Percentiles rank a stretch among this genome's conserved stretches.
Evolutionary conservation across 305 asterid species (phyloP).

Genomic region (Solanum hybrid): DNA sequence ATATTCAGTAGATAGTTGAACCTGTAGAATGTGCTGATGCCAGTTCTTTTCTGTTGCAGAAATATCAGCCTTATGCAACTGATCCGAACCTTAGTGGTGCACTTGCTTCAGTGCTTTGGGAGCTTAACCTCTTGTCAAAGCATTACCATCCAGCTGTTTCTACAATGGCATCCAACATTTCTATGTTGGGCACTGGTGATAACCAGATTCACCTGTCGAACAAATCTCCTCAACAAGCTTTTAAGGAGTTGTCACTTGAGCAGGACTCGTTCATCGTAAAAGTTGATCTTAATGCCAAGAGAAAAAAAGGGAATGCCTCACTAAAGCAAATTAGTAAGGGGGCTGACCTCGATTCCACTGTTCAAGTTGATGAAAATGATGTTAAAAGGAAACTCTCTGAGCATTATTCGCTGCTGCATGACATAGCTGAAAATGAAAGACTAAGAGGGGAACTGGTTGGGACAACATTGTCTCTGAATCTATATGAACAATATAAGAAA

Average conservation of each 20-base stretch:
- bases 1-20: neutral
- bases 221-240: constrained; percentile 74
- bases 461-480: constrained; percentile 31
- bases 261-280: constrained; percentile 30
- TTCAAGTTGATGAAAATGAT: constrained; percentile 30
- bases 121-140: constrained; percentile 66
- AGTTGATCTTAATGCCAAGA: constrained; percentile 27
- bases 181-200: constrained; percentile 44
- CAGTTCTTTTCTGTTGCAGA: constrained; percentile 36
- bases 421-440: constrained; percentile 65
- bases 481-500: constrained; percentile 46
- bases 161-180: constrained; percentile 53
- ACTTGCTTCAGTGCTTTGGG: constrained; percentile 95
- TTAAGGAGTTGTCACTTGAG: constrained; percentile 35
- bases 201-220: constrained; percentile 53
- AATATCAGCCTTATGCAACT: constrained; percentile 64
- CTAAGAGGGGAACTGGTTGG: constrained; percentile 53
- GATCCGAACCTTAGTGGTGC: constrained; percentile 96
- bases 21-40: neutral
- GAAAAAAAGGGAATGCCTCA: constrained; percentile 22
- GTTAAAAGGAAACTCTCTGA: constrained; percentile 50
- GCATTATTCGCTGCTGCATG: constrained; percentile 49
- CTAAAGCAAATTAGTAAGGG: constrained; percentile 10
- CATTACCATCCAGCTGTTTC: constrained; percentile 75
- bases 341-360: constrained; percentile 11